phyloP scores from a whole-genome alignment of 306 rosid genomes.

The Quillaja saponaria region DNA sequence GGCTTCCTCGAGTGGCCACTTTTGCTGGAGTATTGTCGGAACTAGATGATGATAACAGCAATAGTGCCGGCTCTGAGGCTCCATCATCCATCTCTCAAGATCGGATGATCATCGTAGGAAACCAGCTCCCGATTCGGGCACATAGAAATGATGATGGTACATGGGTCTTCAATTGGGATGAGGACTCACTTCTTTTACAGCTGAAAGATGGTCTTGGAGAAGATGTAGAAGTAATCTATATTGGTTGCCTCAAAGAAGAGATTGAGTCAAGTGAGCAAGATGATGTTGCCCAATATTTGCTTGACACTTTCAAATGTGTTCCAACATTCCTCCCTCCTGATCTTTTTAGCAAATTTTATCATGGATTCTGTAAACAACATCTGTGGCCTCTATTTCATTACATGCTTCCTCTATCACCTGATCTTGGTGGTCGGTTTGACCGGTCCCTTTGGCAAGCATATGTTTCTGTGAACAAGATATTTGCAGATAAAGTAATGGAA shows the following conservation, averaged over 20 bases:
- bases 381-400: slow-evolving; percentile 89
- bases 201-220: slow-evolving; percentile 91
- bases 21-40: slow-evolving; percentile 83
- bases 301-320: slow-evolving; percentile 74
- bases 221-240: slow-evolving; percentile 74
- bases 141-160: slow-evolving; percentile 50
- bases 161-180: slow-evolving; percentile 80
- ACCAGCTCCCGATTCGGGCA: slow-evolving; percentile 73
- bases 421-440: slow-evolving; percentile 83
- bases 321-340: slow-evolving; percentile 79
- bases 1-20: slow-evolving; percentile 84
- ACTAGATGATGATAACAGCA: slow-evolving; percentile 64
- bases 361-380: slow-evolving; percentile 88
- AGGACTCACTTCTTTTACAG: slow-evolving; percentile 85
- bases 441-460: slow-evolving; percentile 89
- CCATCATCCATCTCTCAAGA: slow-evolving; percentile 77
- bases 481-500: slow-evolving; percentile 91
- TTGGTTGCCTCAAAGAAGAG: slow-evolving; percentile 84
- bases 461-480: slow-evolving; percentile 86
- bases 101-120: slow-evolving; percentile 81
- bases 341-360: slow-evolving; percentile 82
- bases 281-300: slow-evolving; percentile 77
- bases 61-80: slow-evolving; percentile 76
- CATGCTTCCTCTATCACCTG: slow-evolving; percentile 87
- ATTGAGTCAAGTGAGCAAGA: slow-evolving; percentile 69